Conservation (phyloP, 495 filamentous ascomycete genomes). For the Penicillium robsamsonii region DNA sequence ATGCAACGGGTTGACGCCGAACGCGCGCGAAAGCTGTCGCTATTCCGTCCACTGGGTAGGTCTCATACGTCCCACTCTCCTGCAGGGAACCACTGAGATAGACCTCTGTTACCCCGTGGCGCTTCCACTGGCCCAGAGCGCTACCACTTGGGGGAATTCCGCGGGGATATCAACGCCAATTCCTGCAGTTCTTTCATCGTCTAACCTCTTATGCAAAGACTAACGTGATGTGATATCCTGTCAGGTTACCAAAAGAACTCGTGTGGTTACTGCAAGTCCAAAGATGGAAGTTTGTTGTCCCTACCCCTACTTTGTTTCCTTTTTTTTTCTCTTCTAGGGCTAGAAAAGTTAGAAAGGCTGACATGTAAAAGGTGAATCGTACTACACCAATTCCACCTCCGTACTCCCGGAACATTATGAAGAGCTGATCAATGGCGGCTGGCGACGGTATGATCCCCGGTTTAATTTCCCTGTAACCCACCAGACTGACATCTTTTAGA, state of each 20-base stretch:
- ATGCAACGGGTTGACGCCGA: conserved; percentile 47
- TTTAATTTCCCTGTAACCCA: background rate
- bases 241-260: conserved; percentile 51
- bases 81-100: conserved; percentile 40
- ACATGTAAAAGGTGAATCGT: conserved; percentile 67
- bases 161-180: conserved; percentile 12
- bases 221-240: conserved; percentile 19
- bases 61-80: conserved; percentile 34
- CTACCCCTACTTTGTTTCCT: conserved; percentile 11
- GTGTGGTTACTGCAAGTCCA: conserved; percentile 58
- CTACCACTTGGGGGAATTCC: conserved; percentile 8
- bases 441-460: conserved; percentile 65
- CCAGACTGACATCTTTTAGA: conserved; percentile 37
- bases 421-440: conserved; percentile 77
- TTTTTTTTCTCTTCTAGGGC: background rate
- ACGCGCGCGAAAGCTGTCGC: conserved; percentile 46
- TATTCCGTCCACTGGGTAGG: conserved; percentile 50
- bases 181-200: conserved; percentile 7
- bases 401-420: conserved; percentile 77
- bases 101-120: conserved; percentile 38
- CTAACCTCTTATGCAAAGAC: conserved; percentile 10
- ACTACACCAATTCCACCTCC: conserved; percentile 69
- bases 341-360: conserved; percentile 8
- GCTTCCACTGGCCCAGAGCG: conserved; percentile 35
- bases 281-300: conserved; percentile 48